phyloP scores from a whole-genome alignment of 805 yeast genomes.

The Scheffersomyces lignosus region DNA sequence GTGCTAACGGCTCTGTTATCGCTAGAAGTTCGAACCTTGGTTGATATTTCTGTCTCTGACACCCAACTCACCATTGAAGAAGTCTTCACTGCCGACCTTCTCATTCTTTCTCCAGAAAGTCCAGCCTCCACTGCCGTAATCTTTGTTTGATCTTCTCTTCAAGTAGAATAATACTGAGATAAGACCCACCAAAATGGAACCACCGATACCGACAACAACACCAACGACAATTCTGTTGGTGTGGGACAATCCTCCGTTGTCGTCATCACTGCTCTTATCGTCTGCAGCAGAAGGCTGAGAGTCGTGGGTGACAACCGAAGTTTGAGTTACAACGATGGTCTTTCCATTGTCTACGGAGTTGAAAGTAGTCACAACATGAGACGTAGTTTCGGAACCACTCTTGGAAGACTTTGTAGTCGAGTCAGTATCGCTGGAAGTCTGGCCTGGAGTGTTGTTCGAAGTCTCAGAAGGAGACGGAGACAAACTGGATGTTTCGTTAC shows the following conservation, averaged over 20 bases:
- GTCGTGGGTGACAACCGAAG: constrained; percentile 25
- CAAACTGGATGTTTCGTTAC: no score
- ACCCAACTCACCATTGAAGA: constrained; percentile 47
- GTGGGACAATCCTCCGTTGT: constrained; percentile 37
- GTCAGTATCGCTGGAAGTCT: background rate
- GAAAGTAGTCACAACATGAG: constrained; percentile 23
- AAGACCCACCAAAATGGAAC: constrained; percentile 38
- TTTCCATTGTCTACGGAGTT: constrained; percentile 35
- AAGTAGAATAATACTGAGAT: constrained; percentile 33
- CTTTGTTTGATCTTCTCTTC: constrained; percentile 33
- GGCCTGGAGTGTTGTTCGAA: no score
- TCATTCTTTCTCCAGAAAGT: constrained; percentile 50
- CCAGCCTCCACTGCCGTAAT: constrained; percentile 38
- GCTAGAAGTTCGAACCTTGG: constrained; percentile 47
- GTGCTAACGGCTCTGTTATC: no score
- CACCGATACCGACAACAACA: constrained; percentile 49
- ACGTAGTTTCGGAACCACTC: background rate
- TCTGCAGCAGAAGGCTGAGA: constrained; percentile 25
- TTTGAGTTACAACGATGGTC: constrained; percentile 41
- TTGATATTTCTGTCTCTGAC: constrained; percentile 48
- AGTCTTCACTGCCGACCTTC: constrained; percentile 40
- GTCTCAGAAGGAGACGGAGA: no score
- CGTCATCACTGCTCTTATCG: constrained; percentile 8
- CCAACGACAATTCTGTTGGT: constrained; percentile 48
- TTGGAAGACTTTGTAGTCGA: background rate